phyloP scores from a whole-genome alignment of 2,329 filamentous ascomycete genomes.

The Pseudogymnoascus sp. region DNA sequence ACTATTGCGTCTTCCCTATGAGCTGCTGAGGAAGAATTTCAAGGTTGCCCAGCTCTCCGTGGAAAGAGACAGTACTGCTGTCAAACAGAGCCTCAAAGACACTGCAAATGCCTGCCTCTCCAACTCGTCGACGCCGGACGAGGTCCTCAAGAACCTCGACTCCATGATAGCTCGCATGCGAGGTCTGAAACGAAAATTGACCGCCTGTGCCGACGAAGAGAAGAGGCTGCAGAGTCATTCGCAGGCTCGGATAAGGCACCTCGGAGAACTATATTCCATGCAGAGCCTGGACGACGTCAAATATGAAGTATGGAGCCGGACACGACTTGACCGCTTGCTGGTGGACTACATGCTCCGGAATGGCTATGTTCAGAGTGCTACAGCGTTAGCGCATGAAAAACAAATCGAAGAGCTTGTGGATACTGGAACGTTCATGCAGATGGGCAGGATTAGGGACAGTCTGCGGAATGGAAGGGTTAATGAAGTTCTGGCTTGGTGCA shows the following conservation, averaged over 20 bases:
- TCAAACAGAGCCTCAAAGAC: constrained; percentile 55
- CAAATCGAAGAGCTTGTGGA: constrained; percentile 77
- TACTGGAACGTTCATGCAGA: constrained; percentile 77
- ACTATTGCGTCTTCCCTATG: constrained; percentile 83
- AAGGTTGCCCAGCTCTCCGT: constrained; percentile 72
- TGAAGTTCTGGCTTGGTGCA: constrained; percentile 83
- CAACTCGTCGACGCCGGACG: constrained; percentile 53
- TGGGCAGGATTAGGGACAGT: constrained; percentile 68
- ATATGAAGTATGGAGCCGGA: constrained; percentile 84
- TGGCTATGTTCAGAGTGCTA: constrained; percentile 73
- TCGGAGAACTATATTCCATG: constrained; percentile 74
- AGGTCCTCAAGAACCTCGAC: constrained; percentile 75
- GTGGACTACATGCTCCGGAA: constrained; percentile 88
- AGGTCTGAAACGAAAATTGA: constrained; percentile 80
- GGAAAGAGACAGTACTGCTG: constrained; percentile 59
- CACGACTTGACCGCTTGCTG: constrained; percentile 71
- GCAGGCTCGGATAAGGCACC: constrained; percentile 67
- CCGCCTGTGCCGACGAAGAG: constrained; percentile 71
- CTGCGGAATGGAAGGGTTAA: constrained; percentile 62
- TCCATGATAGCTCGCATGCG: constrained; percentile 79
- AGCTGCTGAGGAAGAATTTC: constrained; percentile 90
- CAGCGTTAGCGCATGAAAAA: constrained; percentile 65
- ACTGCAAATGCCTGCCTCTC: constrained; percentile 60
- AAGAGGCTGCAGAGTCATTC: constrained; percentile 66
- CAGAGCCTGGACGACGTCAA: constrained; percentile 80